Percentiles rank a stretch among this genome's conserved stretches.
phyloP scores from a whole-genome alignment of 306 rosid species.

The Medicago ruthenica region DNA sequence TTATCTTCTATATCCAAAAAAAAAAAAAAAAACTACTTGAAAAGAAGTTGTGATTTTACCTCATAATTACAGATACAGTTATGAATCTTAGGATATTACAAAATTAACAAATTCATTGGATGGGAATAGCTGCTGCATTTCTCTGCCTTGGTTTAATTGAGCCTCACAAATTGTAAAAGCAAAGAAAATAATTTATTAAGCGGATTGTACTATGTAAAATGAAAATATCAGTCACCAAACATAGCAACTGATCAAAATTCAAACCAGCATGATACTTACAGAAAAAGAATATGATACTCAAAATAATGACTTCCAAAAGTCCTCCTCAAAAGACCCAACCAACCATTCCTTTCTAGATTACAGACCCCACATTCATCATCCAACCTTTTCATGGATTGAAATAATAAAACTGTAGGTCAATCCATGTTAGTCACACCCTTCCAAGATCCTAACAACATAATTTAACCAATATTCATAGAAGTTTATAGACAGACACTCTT shows the following conservation, averaged over 20 bases:
- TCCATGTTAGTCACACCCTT: conserved; percentile 32
- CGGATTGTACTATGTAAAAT: conserved; percentile 12
- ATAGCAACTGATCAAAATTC: conserved; percentile 30
- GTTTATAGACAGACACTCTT: conserved; percentile 22
- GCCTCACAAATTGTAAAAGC: conserved; percentile 11
- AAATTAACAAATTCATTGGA: not conserved
- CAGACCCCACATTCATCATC: conserved; percentile 8
- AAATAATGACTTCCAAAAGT: conserved; percentile 38
- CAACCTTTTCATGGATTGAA: conserved; percentile 24
- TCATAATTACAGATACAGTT: not conserved
- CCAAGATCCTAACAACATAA: conserved; percentile 27
- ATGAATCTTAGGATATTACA: not conserved
- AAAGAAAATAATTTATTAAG: not conserved
- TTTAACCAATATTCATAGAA: conserved; percentile 25
- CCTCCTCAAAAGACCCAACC: conserved; percentile 32
- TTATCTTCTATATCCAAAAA: not conserved
- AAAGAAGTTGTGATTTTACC: not conserved
- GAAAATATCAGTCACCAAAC: conserved; percentile 14
- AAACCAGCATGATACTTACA: conserved; percentile 38
- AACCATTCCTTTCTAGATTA: conserved; percentile 27
- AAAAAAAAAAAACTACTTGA: not conserved
- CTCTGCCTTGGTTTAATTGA: conserved; percentile 16
- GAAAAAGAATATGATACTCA: conserved; percentile 42
- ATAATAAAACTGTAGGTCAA: conserved; percentile 26
- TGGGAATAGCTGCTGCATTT: not conserved